Evolutionary conservation across 768 basidiomycete genomes (phyloP), one percentile per base, ranked within the genome.

Genomic region (Tulasnella sp.): DNA sequence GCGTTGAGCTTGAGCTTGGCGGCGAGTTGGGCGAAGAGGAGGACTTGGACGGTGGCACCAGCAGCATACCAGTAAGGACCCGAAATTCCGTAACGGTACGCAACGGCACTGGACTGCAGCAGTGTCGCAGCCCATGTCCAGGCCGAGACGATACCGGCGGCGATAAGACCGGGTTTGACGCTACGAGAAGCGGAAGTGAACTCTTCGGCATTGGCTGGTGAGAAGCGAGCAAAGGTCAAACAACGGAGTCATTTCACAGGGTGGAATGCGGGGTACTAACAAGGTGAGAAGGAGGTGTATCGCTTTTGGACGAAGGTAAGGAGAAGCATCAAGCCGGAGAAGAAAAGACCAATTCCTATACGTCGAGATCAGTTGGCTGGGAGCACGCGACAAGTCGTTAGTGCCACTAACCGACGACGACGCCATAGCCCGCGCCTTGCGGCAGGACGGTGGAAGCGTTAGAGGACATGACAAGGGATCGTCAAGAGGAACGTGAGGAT

Each of bases 1-100:
- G 96, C 96, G 78, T 97, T 93, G 29, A 93, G 83, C 83, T 98
- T 97, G 77, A 97, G 87, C 81, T 97, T 97, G 22, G 94, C 93
- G 0, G 96, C 93, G 67, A 96, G 86, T 89, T 93, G 83, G 9
- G 94, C 94, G 80, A 98, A 97, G n/a, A 97, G 88, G 36, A 96
- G 86, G 75, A 97, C 90, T 81, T 94, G 93, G 34, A 94, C 89
- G 0, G 91, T 92, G 31, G 93, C 94, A n/a, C 94, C 94, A 40
- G 92, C 89, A 7, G 92, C 94, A 79, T 96, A 78, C 78, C 78
- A 78, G 37, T 78, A 78, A 45, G 78, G 78, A 17, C 78, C 78
- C 4, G 89, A 90, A 77, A 96, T 90, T 11, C 92, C 95, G 79
- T 89, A 94, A 80, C 91, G 91, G 82, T 96, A 97, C 0, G 90